These are phyloP conservation scores for Aquilaria malaccensis DNA, from an alignment of 345 rosid species.

Conservation along the genomic window DNA sequence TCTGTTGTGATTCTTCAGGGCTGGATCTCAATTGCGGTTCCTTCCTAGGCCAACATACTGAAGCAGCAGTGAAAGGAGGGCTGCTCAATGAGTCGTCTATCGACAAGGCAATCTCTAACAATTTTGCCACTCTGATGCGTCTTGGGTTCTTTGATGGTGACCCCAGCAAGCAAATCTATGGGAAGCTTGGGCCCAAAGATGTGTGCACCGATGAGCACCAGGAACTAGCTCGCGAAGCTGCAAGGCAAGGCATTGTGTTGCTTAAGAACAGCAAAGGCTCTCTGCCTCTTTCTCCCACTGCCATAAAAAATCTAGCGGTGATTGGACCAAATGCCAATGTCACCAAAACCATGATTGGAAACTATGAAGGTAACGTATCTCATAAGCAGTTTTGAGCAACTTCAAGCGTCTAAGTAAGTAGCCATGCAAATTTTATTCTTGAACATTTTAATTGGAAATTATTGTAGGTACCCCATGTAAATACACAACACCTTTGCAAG, in stretches of 20 bases:
- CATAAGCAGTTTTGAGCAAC: too few species aligned
- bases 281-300: conserved; percentile 56
- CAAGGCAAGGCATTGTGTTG: conserved; percentile 92
- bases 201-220: conserved; percentile 68
- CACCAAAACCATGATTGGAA: conserved; percentile 93
- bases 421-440: neutral
- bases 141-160: conserved; percentile 93
- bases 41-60: conserved; percentile 72
- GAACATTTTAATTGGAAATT: neutral
- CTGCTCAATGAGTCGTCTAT: conserved; percentile 48
- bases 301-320: conserved; percentile 62
- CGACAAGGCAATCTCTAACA: conserved; percentile 65
- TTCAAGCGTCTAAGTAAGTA: neutral
- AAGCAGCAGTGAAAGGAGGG: conserved; percentile 66
- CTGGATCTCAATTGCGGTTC: conserved; percentile 81
- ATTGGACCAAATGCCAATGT: conserved; percentile 94
- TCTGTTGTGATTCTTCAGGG: conserved; percentile 25
- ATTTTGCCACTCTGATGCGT: conserved; percentile 76
- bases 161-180: conserved; percentile 67
- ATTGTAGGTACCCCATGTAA: conserved; percentile 70
- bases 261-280: conserved; percentile 57
- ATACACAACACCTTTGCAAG: conserved; percentile 79
- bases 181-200: conserved; percentile 69
- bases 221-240: conserved; percentile 79
- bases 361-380: conserved; percentile 56